Evolutionary conservation across 306 rosid genomes (phyloP).

Genomic region (Rubus idaeus): DNA sequence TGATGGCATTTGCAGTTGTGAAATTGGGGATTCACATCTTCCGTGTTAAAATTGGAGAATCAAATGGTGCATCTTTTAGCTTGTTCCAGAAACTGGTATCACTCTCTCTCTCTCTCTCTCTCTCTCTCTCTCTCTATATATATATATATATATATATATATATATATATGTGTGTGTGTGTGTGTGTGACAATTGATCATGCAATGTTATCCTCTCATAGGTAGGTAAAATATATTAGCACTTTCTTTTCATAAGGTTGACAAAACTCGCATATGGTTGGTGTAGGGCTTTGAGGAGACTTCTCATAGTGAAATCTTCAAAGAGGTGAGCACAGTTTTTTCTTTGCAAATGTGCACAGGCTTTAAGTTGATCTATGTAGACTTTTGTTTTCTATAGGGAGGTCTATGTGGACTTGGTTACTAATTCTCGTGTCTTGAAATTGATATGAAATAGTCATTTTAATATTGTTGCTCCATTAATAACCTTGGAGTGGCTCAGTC

Average conservation of each 20-base stretch:
- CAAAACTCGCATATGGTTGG: conserved; percentile 31
- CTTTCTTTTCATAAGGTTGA: conserved; percentile 16
- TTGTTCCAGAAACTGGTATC: conserved; percentile 78
- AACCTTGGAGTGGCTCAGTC: conserved; percentile 5
- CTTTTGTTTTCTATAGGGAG: background rate
- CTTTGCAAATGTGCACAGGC: background rate
- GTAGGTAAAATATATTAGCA: background rate
- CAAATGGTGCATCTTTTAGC: conserved; percentile 70
- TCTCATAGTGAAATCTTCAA: conserved; percentile 72
- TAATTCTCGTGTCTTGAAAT: background rate
- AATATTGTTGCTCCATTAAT: background rate
- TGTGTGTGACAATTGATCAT: background rate
- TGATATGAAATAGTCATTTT: background rate
- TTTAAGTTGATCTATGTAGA: background rate
- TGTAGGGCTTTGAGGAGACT: conserved; percentile 74
- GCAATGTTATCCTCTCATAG: background rate
- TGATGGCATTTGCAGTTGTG: conserved; percentile 79
- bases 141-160: no score
- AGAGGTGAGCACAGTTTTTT: conserved; percentile 55
- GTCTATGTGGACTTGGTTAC: background rate
- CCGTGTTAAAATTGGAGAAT: conserved; percentile 79
- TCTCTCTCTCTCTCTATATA: background rate
- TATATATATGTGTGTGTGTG: no score
- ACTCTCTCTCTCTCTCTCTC: conserved; percentile 26
- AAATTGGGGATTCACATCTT: conserved; percentile 60